Base-by-base conservation (phyloP, 2,329 filamentous ascomycete genomes). In the Rhynchosporium agropyri region DNA sequence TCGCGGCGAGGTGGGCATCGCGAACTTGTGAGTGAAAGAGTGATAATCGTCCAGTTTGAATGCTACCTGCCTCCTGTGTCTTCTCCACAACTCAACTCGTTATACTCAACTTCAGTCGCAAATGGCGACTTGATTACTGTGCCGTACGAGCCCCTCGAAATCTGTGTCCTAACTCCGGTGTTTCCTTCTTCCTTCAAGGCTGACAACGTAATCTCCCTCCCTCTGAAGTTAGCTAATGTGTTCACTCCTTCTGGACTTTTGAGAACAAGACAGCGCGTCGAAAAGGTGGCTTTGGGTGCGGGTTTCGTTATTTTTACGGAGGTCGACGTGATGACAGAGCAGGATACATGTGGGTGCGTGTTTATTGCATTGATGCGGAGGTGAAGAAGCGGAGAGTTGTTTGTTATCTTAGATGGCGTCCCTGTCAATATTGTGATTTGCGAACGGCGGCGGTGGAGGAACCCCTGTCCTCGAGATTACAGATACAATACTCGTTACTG, bases 1-100 rank as follows among this genome's bases (percentile, higher is more conserved):
- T 20, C 20, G 20, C 56, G 84, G 83, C 62, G 77, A 75, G 59
- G 77, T 72, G 56, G 78, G 73, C 79, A 82, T 83, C 46, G 56
- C 71, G 74, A 68, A 38, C 50, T 53, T 28, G 59, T 60, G 56
- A 28, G 60, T 60, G 31, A 60, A 63, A 46, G 65, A 66, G 29
- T 58, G 61, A 53, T 63, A 59, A 51, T 55, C 50, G 40, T 55
- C 50, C 60, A 58, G 55, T 31, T 59, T 59, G 55, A 58, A 38
- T 58, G 29, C 13, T 46, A 20, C 33, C 29, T 40, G 31, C 15
- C 49, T 40, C 28, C 33, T 29, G 1, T 20, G 20, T 20, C 20
- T 20, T 46, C 10, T 60, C 58, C 20, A 38, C 9, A 29, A 46
- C 33, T 40, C 55, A 28, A 40, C 43, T 49, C 42, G 42, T 43